A percentile compares a stretch with the other conserved stretches of the same genome.
phyloP scores from a whole-genome alignment of 805 yeast species.

The Kurtzmaniella cleridarum region DNA sequence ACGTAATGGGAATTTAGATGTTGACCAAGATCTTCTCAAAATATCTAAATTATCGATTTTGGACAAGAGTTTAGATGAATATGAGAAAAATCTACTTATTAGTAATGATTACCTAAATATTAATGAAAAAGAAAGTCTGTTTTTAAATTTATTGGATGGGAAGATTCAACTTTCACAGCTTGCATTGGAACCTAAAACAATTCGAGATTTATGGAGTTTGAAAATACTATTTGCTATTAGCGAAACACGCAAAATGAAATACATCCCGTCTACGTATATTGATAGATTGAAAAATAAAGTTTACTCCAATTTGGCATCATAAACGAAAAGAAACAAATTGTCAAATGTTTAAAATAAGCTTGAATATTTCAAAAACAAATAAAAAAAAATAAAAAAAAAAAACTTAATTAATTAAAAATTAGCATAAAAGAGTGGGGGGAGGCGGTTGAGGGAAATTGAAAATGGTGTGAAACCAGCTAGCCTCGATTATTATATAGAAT shows the following conservation, averaged over 20 bases:
- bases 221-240: constrained; percentile 56
- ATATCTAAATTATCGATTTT: constrained; percentile 19
- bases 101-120: constrained; percentile 12
- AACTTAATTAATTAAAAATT: not conserved
- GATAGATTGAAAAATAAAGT: not conserved
- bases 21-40: constrained; percentile 19
- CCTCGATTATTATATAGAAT: no score
- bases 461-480: no score
- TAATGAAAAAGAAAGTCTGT: constrained; percentile 27
- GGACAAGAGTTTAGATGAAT: constrained; percentile 14
- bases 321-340: not conserved
- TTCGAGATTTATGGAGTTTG: constrained; percentile 61
- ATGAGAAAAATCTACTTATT: constrained; percentile 25
- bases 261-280: not conserved
- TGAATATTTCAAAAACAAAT: not conserved
- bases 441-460: no score
- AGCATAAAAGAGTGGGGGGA: not conserved
- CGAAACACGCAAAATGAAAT: constrained; percentile 24
- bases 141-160: constrained; percentile 45
- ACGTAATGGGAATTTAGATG: constrained; percentile 20
- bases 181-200: constrained; percentile 34
- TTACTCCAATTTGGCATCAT: not conserved
- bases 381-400: not conserved
- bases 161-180: constrained; percentile 46
- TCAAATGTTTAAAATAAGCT: not conserved